Evolutionary conservation across 306 rosid species (phyloP).

Genomic region (Acacia confusa): DNA sequence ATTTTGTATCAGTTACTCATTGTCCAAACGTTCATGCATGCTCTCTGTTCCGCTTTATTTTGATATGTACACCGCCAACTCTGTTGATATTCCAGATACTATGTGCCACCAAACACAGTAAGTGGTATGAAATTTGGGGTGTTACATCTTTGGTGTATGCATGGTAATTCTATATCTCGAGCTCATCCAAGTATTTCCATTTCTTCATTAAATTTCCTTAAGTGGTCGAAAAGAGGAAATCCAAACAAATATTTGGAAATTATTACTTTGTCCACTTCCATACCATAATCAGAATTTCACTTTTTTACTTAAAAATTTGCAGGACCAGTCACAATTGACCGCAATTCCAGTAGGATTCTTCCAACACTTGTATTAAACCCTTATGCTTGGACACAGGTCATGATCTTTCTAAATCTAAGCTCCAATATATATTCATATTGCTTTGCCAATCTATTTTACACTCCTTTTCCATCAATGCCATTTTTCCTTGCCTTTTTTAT

Average conservation of each 20-base stretch:
- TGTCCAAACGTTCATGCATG: too few species aligned
- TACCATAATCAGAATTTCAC: neutral
- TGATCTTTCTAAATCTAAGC: neutral
- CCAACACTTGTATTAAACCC: conserved; percentile 46
- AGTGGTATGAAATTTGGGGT: too few species aligned
- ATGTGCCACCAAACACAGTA: too few species aligned
- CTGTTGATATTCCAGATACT: too few species aligned
- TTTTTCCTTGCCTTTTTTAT: too few species aligned
- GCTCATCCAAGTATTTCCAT: neutral
- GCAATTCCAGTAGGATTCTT: conserved; percentile 25
- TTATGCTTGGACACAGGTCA: conserved; percentile 45
- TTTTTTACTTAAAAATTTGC: neutral
- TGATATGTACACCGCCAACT: too few species aligned
- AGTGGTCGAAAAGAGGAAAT: neutral
- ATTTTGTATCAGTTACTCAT: too few species aligned
- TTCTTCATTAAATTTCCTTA: neutral
- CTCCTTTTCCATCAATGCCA: neutral
- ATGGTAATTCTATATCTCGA: neutral
- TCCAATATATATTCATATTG: neutral
- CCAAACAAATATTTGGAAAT: neutral
- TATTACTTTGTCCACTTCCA: neutral
- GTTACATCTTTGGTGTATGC: neutral
- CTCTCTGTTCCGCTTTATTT: too few species aligned
- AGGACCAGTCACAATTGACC: conserved; percentile 47
- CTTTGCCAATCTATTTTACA: neutral